phyloP scores from a whole-genome alignment of 805 yeast species.

The Komagataella pseudopastoris region DNA sequence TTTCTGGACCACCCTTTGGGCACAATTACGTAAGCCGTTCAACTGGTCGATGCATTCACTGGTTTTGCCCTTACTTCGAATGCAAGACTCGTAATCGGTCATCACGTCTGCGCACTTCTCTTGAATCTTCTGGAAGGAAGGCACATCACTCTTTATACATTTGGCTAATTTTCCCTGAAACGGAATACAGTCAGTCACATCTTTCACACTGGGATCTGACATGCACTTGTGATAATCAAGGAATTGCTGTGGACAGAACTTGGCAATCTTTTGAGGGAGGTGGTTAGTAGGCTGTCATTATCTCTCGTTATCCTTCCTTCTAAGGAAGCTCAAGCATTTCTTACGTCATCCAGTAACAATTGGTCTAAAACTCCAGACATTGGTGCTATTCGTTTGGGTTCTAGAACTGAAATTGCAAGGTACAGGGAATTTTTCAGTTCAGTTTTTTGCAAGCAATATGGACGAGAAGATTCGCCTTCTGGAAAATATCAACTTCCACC shows the following conservation, averaged over 20 bases:
- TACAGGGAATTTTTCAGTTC: neutral
- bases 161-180: constrained; percentile 44
- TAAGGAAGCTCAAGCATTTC: constrained; percentile 4
- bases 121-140: constrained; percentile 60
- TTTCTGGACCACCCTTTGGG: constrained; percentile 8
- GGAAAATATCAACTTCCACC: neutral
- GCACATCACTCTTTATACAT: constrained; percentile 55
- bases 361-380: constrained; percentile 51
- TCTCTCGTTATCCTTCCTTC: too few species aligned
- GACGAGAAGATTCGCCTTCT: neutral
- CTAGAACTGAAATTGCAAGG: neutral
- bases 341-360: constrained; percentile 57
- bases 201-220: constrained; percentile 34
- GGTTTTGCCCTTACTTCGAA: constrained; percentile 28
- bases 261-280: constrained; percentile 32
- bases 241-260: constrained; percentile 62
- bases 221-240: constrained; percentile 65
- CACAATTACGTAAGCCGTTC: constrained; percentile 46
- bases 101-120: constrained; percentile 43
- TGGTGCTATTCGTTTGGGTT: neutral
- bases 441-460: neutral
- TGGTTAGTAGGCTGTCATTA: neutral
- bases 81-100: constrained; percentile 54
- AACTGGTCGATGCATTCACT: constrained; percentile 40
- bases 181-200: constrained; percentile 32